Percentiles rank a stretch among this genome's conserved stretches.
phyloP scores from a whole-genome alignment of 78 protist genomes.

The Guillardia theta region DNA sequence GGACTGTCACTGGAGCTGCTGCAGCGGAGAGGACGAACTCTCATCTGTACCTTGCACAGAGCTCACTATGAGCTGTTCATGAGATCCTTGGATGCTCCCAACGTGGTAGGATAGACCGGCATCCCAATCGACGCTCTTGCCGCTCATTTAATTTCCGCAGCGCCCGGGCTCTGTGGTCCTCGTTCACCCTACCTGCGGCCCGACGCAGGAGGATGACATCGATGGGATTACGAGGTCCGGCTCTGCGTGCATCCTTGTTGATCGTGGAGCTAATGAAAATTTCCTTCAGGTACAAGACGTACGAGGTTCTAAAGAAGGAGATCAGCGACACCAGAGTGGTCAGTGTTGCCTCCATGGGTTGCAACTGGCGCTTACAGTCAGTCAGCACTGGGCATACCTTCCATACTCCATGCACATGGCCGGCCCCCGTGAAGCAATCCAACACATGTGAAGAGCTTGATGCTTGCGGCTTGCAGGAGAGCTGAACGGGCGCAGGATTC shows the following conservation, averaged over 20 bases:
- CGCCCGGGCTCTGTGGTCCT: constrained; percentile 72
- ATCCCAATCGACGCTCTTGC: no score
- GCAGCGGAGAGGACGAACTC: no score
- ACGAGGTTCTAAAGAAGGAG: constrained; percentile 65
- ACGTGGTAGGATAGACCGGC: no score
- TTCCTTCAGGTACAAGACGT: constrained; percentile 75
- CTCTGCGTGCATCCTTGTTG: no score
- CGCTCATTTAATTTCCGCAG: no score
- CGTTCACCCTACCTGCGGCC: constrained; percentile 92
- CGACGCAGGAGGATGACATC: constrained; percentile 90
- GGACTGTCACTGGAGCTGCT: no score
- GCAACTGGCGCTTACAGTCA: no score
- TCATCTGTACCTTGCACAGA: constrained; percentile 91
- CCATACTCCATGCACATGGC: constrained; percentile 66
- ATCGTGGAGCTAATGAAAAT: no score
- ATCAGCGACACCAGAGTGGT: not conserved
- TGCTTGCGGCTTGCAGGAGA: no score
- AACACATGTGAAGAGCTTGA: no score
- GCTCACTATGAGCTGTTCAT: constrained; percentile 82
- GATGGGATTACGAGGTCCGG: constrained; percentile 80
- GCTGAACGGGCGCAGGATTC: constrained; percentile 60
- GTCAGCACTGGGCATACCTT: constrained; percentile 57
- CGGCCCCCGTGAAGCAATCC: constrained; percentile 93
- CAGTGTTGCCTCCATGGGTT: no score
- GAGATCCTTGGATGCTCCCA: constrained; percentile 59